These are phyloP conservation scores for Nicotiana benthamiana DNA, from an alignment of 257 asterid species.

Conservation along the genomic window DNA sequence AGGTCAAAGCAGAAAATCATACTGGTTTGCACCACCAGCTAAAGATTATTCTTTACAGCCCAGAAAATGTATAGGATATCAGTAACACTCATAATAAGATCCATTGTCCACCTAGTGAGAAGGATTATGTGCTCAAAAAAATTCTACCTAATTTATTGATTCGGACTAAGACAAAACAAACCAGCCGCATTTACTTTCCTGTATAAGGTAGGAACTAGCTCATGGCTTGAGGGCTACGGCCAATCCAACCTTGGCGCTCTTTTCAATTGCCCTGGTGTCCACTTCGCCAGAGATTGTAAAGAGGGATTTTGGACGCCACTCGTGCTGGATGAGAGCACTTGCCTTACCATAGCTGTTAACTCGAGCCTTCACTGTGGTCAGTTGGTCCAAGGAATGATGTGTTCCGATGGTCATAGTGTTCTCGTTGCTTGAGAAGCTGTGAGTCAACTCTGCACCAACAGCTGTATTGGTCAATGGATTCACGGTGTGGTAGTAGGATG, in stretches of 20 bases:
- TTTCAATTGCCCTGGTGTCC: constrained; percentile 84
- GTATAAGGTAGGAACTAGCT: constrained; percentile 3
- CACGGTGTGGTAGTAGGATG: constrained; percentile 75
- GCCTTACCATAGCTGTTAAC: constrained; percentile 75
- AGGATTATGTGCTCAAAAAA: neutral
- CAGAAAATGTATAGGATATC: no score
- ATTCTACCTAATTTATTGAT: constrained; percentile 24
- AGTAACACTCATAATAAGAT: neutral
- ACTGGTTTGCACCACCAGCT: neutral
- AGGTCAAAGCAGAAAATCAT: neutral
- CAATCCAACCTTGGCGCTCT: constrained; percentile 79
- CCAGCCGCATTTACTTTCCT: neutral
- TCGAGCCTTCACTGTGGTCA: constrained; percentile 72
- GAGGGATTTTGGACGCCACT: constrained; percentile 80
- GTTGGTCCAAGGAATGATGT: constrained; percentile 67
- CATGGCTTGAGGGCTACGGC: constrained; percentile 84
- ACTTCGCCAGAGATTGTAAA: constrained; percentile 90
- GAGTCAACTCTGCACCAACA: constrained; percentile 90
- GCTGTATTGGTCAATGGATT: constrained; percentile 67
- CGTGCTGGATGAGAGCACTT: constrained; percentile 82
- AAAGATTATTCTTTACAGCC: neutral
- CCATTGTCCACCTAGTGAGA: neutral
- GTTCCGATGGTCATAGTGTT: constrained; percentile 73
- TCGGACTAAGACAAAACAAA: constrained; percentile 9
- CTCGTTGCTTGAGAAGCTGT: constrained; percentile 71